Conservation (phyloP, 2,329 filamentous ascomycete genomes). For the Mycosphaerella arachidis region DNA sequence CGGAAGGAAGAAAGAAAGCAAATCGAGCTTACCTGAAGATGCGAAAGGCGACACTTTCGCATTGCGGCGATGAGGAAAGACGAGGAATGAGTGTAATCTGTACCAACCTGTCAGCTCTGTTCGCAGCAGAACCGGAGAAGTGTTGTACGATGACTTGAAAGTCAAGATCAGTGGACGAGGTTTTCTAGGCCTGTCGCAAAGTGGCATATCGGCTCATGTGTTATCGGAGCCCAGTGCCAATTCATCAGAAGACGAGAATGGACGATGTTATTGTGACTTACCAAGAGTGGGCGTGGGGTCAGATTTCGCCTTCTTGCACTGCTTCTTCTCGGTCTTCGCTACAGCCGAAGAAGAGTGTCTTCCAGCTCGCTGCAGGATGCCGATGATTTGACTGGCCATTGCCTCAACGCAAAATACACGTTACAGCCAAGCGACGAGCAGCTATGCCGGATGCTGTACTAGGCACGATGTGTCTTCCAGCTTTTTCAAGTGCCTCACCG, state of each 20-base stretch:
- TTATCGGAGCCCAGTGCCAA: slow-evolving; percentile 38
- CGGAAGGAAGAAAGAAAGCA: slow-evolving; percentile 2
- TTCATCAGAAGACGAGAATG: slow-evolving; percentile 30
- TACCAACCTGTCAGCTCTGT: neutral
- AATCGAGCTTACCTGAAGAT: slow-evolving; percentile 5
- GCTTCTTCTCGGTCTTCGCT: slow-evolving; percentile 18
- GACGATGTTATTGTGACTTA: slow-evolving; percentile 4
- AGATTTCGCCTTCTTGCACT: slow-evolving; percentile 18
- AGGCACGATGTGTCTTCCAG: slow-evolving; percentile 7
- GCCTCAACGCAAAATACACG: slow-evolving; percentile 1
- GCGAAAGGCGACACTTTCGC: neutral
- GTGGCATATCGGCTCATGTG: slow-evolving; percentile 33
- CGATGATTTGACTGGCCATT: slow-evolving; percentile 14
- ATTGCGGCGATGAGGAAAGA: neutral
- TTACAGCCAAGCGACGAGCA: slow-evolving; percentile 6
- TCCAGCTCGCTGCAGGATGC: slow-evolving; percentile 10
- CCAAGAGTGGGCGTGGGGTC: slow-evolving; percentile 7
- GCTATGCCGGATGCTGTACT: slow-evolving; percentile 17
- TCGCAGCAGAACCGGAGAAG: slow-evolving; percentile 4
- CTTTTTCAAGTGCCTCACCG: neutral
- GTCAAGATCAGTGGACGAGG: slow-evolving; percentile 39
- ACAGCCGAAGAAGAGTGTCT: slow-evolving; percentile 3
- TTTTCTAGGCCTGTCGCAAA: slow-evolving; percentile 44
- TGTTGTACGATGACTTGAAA: neutral
- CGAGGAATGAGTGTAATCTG: neutral